These are phyloP conservation scores for Fusarium decemcellulare DNA, from an alignment of 2,329 filamentous ascomycete species.

Conservation along the genomic window DNA sequence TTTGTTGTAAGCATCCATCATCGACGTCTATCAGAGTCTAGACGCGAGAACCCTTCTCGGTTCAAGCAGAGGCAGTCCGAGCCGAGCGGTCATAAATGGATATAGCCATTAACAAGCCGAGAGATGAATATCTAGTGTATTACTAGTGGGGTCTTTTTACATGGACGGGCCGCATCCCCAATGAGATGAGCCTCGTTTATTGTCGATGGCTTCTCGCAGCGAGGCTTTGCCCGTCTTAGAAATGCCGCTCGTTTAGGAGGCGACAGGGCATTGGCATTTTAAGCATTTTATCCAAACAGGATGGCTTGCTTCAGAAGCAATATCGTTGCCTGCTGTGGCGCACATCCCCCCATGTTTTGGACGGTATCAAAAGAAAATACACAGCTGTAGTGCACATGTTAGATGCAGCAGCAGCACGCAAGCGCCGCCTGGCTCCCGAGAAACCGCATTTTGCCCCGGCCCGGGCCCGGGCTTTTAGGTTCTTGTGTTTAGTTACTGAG, in stretches of 20 bases:
- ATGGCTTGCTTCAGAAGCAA: background rate
- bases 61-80: background rate
- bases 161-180: constrained; percentile 34
- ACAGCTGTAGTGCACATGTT: constrained; percentile 2
- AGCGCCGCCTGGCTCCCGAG: background rate
- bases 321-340: background rate
- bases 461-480: constrained; percentile 23
- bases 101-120: constrained; percentile 11
- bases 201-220: constrained; percentile 18
- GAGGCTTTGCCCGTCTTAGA: constrained; percentile 11
- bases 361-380: constrained; percentile 7
- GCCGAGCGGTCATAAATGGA: constrained; percentile 13
- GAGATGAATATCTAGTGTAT: background rate
- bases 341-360: constrained; percentile 8
- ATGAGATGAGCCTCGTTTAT: constrained; percentile 39
- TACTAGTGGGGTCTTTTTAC: constrained; percentile 8
- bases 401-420: background rate
- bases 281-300: background rate
- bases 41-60: no score
- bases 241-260: constrained; percentile 12
- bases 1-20: background rate
- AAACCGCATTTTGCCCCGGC: constrained; percentile 8
- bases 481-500: background rate
- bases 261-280: constrained; percentile 24
- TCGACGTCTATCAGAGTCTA: constrained; percentile 2